Conservation (phyloP, 257 asterid genomes). For the Solanum ahanhuiri region DNA sequence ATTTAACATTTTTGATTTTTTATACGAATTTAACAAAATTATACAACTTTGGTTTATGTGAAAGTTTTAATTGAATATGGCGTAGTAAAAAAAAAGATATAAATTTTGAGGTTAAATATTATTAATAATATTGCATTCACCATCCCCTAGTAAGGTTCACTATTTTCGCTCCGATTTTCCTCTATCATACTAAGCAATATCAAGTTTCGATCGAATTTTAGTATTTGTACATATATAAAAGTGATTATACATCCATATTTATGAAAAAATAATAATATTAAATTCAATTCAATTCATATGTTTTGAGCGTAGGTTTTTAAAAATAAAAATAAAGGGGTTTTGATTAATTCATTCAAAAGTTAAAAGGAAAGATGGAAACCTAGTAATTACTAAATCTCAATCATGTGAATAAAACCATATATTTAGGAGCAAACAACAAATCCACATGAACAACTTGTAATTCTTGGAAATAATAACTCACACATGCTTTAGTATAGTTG, state of each 20-base stretch:
- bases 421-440: not conserved
- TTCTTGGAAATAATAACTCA: not conserved
- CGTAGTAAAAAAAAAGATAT: too few species aligned
- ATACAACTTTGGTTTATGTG: not conserved
- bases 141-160: too few species aligned
- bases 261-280: not conserved
- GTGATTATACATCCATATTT: not conserved
- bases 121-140: too few species aligned
- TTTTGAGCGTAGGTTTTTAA: not conserved
- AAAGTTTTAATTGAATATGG: not conserved
- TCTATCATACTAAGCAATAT: too few species aligned
- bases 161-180: too few species aligned
- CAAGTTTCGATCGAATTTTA: too few species aligned
- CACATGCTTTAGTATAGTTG: not conserved
- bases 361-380: not conserved
- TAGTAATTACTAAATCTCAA: not conserved
- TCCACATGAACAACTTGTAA: not conserved
- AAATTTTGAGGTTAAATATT: too few species aligned
- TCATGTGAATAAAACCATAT: not conserved
- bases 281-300: not conserved
- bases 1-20: not conserved
- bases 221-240: too few species aligned
- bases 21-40: not conserved
- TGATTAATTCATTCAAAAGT: not conserved
- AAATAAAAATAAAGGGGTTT: not conserved